Conservation (phyloP, 352 stramenopile genomes). For the Phytophthora uliginosa region DNA sequence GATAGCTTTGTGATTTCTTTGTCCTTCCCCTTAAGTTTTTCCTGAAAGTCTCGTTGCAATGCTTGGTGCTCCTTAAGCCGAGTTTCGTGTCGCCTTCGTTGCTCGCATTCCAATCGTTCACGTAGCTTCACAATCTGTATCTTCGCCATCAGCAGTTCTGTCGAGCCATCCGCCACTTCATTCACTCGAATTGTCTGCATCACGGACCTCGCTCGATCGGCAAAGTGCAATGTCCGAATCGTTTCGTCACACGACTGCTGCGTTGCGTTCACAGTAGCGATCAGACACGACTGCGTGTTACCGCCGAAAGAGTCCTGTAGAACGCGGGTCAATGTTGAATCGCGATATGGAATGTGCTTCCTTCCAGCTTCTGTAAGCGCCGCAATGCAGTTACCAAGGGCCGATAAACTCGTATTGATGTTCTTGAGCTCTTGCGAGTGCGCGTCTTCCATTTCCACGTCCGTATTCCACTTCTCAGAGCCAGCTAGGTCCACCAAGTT, state of each 20-base stretch:
- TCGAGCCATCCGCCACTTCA: slow-evolving; percentile 54
- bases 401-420: slow-evolving; percentile 94
- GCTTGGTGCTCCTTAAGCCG: slow-evolving; percentile 70
- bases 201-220: slow-evolving; percentile 74
- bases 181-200: slow-evolving; percentile 84
- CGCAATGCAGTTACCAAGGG: slow-evolving; percentile 93
- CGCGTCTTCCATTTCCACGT: slow-evolving; percentile 73
- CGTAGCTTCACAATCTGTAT: slow-evolving; percentile 67
- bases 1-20: slow-evolving; percentile 62
- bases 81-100: slow-evolving; percentile 54
- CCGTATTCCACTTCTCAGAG: slow-evolving; percentile 89
- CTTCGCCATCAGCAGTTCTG: slow-evolving; percentile 69
- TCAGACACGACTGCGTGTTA: slow-evolving; percentile 78
- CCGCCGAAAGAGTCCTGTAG: slow-evolving; percentile 88
- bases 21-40: slow-evolving; percentile 72
- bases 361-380: slow-evolving; percentile 80
- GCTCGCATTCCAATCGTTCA: slow-evolving; percentile 59
- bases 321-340: slow-evolving; percentile 91
- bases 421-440: slow-evolving; percentile 88
- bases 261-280: slow-evolving; percentile 72
- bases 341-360: slow-evolving; percentile 93
- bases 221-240: slow-evolving; percentile 83
- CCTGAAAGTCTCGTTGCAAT: slow-evolving; percentile 55
- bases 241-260: slow-evolving; percentile 67
- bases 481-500: slow-evolving; percentile 87